phyloP scores from a whole-genome alignment of 805 yeast species.

The Teunomyces kruisii region DNA sequence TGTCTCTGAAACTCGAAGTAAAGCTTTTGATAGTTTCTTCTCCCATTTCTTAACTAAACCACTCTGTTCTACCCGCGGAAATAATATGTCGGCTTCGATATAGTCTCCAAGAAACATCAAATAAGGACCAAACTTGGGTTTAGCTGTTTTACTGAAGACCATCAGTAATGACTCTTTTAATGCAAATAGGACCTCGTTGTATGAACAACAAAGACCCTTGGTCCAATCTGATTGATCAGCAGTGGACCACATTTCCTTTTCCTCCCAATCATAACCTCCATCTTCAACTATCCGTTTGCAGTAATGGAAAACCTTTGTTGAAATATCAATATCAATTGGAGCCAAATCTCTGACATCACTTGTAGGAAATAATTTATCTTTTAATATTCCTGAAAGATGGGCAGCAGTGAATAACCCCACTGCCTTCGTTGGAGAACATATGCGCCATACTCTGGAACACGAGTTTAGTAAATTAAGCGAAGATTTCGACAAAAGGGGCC shows the following conservation, averaged over 20 bases:
- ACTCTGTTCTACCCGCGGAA: constrained; percentile 30
- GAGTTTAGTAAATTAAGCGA: constrained; percentile 43
- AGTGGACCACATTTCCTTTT: constrained; percentile 30
- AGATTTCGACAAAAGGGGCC: constrained; percentile 36
- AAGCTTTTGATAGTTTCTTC: constrained; percentile 31
- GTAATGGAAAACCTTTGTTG: constrained; percentile 25
- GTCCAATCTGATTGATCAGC: constrained; percentile 54
- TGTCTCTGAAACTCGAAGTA: constrained; percentile 35
- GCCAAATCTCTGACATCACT: constrained; percentile 22
- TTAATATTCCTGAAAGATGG: constrained; percentile 27
- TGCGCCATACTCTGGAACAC: constrained; percentile 59
- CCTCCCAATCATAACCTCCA: constrained; percentile 29
- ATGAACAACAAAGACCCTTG: constrained; percentile 43
- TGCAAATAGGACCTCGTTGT: constrained; percentile 46
- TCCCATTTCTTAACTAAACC: constrained; percentile 50
- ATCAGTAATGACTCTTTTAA: constrained; percentile 43
- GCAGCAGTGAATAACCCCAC: constrained; percentile 51
- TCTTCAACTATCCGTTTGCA: constrained; percentile 34
- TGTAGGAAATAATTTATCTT: constrained; percentile 23
- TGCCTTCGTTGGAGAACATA: constrained; percentile 50
- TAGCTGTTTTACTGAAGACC: constrained; percentile 38
- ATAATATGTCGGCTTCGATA: constrained; percentile 48
- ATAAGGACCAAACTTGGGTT: constrained; percentile 61
- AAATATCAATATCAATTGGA: constrained; percentile 28
- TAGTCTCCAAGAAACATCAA: constrained; percentile 50